A percentile compares a stretch with the other conserved stretches of the same genome.
Evolutionary conservation across 75 land plant species (phyloP).

Genomic region (Adiantum capillusveneris): DNA sequence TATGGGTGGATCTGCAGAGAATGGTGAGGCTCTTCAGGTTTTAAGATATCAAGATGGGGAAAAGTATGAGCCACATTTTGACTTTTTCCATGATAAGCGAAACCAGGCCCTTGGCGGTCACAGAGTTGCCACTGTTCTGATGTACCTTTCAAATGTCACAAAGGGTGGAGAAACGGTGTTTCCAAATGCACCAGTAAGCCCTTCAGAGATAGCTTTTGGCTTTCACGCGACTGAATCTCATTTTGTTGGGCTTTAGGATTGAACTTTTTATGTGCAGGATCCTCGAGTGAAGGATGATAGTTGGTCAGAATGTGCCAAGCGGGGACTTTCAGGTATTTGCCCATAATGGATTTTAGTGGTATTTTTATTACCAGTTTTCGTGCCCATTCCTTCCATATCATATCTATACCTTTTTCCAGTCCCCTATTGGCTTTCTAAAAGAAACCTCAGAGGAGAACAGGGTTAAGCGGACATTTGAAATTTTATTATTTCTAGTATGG

Average conservation of each 20-base stretch:
- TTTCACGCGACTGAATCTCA: no score
- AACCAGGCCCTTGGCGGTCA: conserved; percentile 76
- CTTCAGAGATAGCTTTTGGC: no score
- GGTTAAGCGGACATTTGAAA: no score
- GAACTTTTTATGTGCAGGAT: not conserved
- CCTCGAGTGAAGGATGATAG: conserved; percentile 47
- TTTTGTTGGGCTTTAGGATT: no score
- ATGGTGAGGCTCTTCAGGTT: conserved; percentile 79
- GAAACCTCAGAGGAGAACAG: no score
- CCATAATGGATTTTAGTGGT: no score
- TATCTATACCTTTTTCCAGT: no score
- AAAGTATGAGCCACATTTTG: conserved; percentile 82
- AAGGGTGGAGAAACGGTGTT: conserved; percentile 82
- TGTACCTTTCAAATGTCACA: conserved; percentile 70
- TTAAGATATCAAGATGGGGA: conserved; percentile 70
- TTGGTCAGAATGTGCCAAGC: conserved; percentile 73
- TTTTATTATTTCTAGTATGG: no score
- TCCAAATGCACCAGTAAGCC: conserved; percentile 54
- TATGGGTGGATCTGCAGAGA: conserved; percentile 34
- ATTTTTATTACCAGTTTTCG: no score
- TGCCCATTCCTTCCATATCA: no score
- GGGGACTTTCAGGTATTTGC: conserved; percentile 58
- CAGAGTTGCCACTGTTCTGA: conserved; percentile 74
- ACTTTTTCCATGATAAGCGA: conserved; percentile 64
- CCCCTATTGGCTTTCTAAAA: no score